Percentiles rank a stretch among this genome's conserved stretches.
phyloP scores from a whole-genome alignment of 2,329 filamentous ascomycete genomes.

The Aaosphaeria pasadenensis region DNA sequence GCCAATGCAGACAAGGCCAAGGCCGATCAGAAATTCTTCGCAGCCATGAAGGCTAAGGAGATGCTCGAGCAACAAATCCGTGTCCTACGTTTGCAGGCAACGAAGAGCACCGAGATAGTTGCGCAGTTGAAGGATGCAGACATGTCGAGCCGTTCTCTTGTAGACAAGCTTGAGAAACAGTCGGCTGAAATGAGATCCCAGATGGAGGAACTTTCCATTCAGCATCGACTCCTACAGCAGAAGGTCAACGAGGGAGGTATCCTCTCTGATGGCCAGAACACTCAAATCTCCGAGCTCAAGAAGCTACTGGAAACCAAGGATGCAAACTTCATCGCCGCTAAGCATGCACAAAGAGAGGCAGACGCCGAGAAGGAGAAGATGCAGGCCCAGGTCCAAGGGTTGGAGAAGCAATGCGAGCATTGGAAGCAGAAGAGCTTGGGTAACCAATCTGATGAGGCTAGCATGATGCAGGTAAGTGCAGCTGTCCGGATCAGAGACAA shows the following conservation, averaged over 20 bases:
- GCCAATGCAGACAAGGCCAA: conserved; percentile 88
- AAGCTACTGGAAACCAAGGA: conserved; percentile 75
- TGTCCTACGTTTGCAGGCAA: conserved; percentile 75
- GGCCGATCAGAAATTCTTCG: conserved; percentile 97
- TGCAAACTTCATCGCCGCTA: conserved; percentile 61
- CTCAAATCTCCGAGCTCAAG: conserved; percentile 74
- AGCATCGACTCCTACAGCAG: conserved; percentile 73
- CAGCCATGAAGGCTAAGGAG: conserved; percentile 90
- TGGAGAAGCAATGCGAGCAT: conserved; percentile 77
- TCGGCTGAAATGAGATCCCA: conserved; percentile 77
- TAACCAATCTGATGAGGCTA: conserved; percentile 78
- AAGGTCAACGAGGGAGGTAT: conserved; percentile 68
- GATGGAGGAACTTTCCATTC: conserved; percentile 65
- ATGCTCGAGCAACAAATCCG: conserved; percentile 77
- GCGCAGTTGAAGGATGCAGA: conserved; percentile 90
- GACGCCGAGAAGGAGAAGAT: conserved; percentile 76
- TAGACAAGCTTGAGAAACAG: conserved; percentile 89
- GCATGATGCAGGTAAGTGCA: conserved; percentile 76
- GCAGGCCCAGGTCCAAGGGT: conserved; percentile 71
- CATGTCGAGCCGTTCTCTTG: conserved; percentile 67
- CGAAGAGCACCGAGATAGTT: conserved; percentile 90
- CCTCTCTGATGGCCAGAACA: conserved; percentile 67
- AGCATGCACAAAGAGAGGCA: conserved; percentile 57
- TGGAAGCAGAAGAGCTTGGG: conserved; percentile 82
- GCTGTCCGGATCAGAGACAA: conserved; percentile 15